Conservation (phyloP, 805 yeast species). For the Candida ovalis region DNA sequence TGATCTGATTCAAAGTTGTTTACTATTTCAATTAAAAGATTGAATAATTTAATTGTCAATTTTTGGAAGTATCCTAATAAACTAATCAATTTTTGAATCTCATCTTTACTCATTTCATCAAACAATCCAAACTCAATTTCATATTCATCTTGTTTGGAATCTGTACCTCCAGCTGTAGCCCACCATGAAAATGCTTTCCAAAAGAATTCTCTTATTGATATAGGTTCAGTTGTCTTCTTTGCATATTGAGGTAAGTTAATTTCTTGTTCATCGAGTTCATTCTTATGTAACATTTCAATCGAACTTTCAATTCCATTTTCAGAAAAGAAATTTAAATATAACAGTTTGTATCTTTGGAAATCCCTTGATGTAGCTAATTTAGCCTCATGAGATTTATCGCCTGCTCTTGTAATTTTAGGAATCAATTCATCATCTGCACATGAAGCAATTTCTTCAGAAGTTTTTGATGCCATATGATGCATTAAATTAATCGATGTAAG, state of each 20-base stretch:
- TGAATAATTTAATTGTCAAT: constrained; percentile 41
- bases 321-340: constrained; percentile 20
- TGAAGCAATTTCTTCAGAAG: not conserved
- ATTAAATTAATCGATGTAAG: constrained; percentile 14
- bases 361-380: constrained; percentile 36
- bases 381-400: constrained; percentile 5
- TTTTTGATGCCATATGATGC: not conserved
- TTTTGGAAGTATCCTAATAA: constrained; percentile 51
- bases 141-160: constrained; percentile 35
- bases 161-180: constrained; percentile 77
- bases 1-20: constrained; percentile 28
- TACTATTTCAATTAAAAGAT: constrained; percentile 35
- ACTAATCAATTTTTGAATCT: constrained; percentile 23
- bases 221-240: constrained; percentile 36
- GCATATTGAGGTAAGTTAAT: constrained; percentile 14
- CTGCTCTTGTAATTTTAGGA: constrained; percentile 19
- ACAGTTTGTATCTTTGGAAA: constrained; percentile 31
- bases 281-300: constrained; percentile 2
- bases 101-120: constrained; percentile 20
- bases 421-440: constrained; percentile 10
- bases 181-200: constrained; percentile 81
- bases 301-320: constrained; percentile 1
- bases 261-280: constrained; percentile 12
- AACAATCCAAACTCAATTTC: constrained; percentile 33
- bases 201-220: constrained; percentile 53